phyloP scores from a whole-genome alignment of 108 stramenopile species.

The Cylindrotheca fusiformis region DNA sequence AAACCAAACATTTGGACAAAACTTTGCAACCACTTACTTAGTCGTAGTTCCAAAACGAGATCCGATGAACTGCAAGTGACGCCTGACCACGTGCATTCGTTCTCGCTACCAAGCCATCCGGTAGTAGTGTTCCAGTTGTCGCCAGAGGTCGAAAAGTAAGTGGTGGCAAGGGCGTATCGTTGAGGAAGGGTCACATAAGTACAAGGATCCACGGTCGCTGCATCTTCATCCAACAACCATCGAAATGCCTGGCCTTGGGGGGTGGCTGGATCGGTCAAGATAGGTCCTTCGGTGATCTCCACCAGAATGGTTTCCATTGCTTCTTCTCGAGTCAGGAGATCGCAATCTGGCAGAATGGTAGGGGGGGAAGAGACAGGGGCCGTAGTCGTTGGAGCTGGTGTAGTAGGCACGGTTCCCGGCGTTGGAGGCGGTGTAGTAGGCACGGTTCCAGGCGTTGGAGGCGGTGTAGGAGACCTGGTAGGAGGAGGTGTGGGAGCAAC shows the following conservation, averaged over 20 bases:
- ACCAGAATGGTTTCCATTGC: conserved; percentile 8
- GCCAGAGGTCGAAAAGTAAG: conserved; percentile 51
- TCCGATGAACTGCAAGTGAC: conserved; percentile 31
- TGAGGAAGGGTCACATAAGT: conserved; percentile 40
- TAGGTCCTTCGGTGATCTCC: conserved; percentile 21
- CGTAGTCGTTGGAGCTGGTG: conserved; percentile 3
- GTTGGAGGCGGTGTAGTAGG: conserved; percentile 3
- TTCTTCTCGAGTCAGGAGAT: conserved; percentile 15
- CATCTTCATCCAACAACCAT: conserved; percentile 39
- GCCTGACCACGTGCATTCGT: conserved; percentile 48
- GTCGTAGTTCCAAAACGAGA: conserved; percentile 2
- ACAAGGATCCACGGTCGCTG: conserved; percentile 31
- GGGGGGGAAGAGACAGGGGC: conserved; percentile 5
- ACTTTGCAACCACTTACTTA: conserved; percentile 19
- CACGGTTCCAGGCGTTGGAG: conserved; percentile 3
- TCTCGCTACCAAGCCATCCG: conserved; percentile 34
- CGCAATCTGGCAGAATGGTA: conserved; percentile 6
- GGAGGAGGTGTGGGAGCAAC: conserved; percentile 7
- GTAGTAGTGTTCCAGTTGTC: conserved; percentile 29
- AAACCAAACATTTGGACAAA: neutral
- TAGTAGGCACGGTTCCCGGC: neutral
- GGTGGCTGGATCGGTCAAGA: conserved; percentile 31
- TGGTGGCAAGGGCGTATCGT: conserved; percentile 39
- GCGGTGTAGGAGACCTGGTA: neutral
- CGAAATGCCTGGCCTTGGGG: conserved; percentile 48